phyloP scores from a whole-genome alignment of 257 asterid species.

The Schizonepeta tenuifolia region DNA sequence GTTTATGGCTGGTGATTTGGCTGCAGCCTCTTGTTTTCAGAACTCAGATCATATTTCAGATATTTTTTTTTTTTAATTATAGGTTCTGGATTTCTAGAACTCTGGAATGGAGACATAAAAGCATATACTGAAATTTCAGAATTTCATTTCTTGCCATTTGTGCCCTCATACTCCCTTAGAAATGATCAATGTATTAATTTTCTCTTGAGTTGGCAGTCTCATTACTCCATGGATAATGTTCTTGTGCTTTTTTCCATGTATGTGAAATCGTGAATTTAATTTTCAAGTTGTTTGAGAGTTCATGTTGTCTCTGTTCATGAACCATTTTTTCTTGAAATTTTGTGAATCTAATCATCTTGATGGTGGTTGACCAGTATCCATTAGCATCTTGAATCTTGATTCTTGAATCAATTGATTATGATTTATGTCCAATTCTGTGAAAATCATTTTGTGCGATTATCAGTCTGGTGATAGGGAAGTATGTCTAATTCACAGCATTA shows the following conservation, averaged over 20 bases:
- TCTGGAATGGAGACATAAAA: slow-evolving; percentile 8
- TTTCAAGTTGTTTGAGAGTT: background rate
- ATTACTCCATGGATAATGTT: background rate
- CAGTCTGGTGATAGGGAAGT: background rate
- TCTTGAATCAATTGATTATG: background rate
- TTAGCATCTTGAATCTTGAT: slow-evolving; percentile 5
- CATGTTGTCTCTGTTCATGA: background rate
- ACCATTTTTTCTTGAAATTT: background rate
- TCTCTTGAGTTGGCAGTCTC: background rate
- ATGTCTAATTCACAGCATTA: background rate
- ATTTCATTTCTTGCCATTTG: background rate
- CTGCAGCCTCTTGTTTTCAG: slow-evolving; percentile 10
- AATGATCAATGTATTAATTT: background rate
- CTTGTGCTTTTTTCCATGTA: background rate
- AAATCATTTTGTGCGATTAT: background rate
- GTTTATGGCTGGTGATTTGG: slow-evolving; percentile 15
- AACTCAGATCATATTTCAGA: slow-evolving; percentile 19
- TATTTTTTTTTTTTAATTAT: slow-evolving; percentile 1
- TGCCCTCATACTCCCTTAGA: background rate
- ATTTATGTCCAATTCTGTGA: background rate
- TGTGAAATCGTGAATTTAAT: background rate
- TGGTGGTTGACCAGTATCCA: background rate
- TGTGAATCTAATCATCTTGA: background rate
- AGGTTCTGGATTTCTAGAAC: slow-evolving; percentile 6
- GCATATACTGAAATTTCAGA: background rate